Evolutionary conservation across 305 asterid genomes (phyloP), one percentile per base, ranked within the genome.

Genomic region (Ajuga reptans): DNA sequence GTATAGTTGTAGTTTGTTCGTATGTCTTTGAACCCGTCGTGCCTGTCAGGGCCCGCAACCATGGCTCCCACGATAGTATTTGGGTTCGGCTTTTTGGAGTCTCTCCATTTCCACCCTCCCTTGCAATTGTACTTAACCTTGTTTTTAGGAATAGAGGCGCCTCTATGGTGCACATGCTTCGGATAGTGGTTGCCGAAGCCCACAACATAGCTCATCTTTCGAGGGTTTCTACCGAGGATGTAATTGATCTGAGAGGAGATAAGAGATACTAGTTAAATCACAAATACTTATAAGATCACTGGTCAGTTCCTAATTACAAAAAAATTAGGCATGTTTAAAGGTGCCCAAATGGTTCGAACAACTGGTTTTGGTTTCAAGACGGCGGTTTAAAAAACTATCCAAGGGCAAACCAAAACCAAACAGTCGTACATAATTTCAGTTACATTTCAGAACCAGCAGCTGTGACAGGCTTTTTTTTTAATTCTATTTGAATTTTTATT

Each of bases 21-120:
- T 59, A 87, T 90, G 41, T 93, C 99, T 0, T 75, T 85, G 80
- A 93, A 93, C 18, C 93, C 92, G 1, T 93, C 99, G 4, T 78
- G 85, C 80, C 84, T 84, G 78, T 93, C 99, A 0, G 99, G 99
- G 10, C 99, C 99, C n/a, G 99, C 99, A 69, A 91, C 99, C 99
- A 93, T 86, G 43, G 99, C 99, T 54, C 99, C 99, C 2, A 86
- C 84, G 7, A 89, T 8, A 4, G 71, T 76, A 51, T 93, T 84
- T 4, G 99, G 97, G 60, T 93, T 89, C 36, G 96, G 86, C 78
- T 89, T 91, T 9, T 68, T 16, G 12, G 95, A 51, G 76, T 93
- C 96, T 76, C 96, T 86, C 89, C 85, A 93, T 76, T 89, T 91
- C 95, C 91, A 87, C 62, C 99, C 99, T 60, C 97, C 99, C 75